Base-by-base conservation (phyloP, 805 yeast species). In the Pichia deserticola region DNA sequence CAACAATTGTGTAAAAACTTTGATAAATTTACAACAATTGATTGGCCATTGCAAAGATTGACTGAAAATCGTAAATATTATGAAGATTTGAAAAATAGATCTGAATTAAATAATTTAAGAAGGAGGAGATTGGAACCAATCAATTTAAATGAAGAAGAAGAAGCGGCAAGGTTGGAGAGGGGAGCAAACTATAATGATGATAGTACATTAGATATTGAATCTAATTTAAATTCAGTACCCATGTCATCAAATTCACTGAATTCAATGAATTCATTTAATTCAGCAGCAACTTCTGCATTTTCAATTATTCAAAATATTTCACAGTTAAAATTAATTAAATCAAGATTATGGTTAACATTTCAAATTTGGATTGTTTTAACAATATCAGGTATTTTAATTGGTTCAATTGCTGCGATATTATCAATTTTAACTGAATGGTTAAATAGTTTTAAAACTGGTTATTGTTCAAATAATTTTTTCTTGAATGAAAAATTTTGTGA, bases 341-440 rank as follows among this genome's bases (percentile, higher is more conserved):
- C 48, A 32, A 38, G 59, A 33, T 37, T 57, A 13, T 57, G 57
- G 57, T 39, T 48, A n/a, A 48, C 74, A 1, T 64, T 74, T 2
- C 81, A 78, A 57, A 78, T 78, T 50, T 89, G 97, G 86, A 59
- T 89, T 1, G 84, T 86, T 0, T 69, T 93, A 36, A 84, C 90
- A 0, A 57, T 75, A 2, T 86, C 89, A 51, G 99, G 98, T 0
- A 61, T 83, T 1, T 54, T 75, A 4, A 84, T 90, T 48, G 99
- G 99, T 5, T 59, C 78, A 2, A 82, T 89, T 37, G 98, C 99
- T 0, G 96, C 89, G 0, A 72, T 77, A 15, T 69, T 93, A 47
- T 89, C 87, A 59, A 78, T 92, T 15, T 74, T 89, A 15, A 89
- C 98, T 0, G 92, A 88, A 46, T 89, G 90, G 78, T 67, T 93